Base-by-base conservation (phyloP, 495 filamentous ascomycete species). In the Hypoxylon lenormandii region DNA sequence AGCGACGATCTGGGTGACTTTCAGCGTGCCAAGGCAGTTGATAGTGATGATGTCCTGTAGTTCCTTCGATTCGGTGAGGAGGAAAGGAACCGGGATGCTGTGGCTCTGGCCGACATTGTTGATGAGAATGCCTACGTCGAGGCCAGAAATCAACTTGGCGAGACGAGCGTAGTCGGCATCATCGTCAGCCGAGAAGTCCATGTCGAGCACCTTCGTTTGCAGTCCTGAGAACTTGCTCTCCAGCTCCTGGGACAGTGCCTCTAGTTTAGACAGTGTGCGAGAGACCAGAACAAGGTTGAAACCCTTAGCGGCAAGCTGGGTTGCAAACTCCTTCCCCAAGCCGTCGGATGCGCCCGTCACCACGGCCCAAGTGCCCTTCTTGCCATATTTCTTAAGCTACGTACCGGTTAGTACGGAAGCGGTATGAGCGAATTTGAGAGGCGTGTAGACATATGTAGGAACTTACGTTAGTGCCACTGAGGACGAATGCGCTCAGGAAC, bases 61-160 rank as follows among this genome's bases (percentile, higher is more conserved):
- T 81, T 98, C 96, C 45, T 88, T 80, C 63, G 87, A 81, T 11
- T 88, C 77, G 5, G 94, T 97, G 71, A 91, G 81, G 23, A 90
- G 81, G 82, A 98, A 99, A 0, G 93, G 88, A 7, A 94, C 92
- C 13, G 96, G 96, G 54, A 97, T 96, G 74, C 85, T 88, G 82
- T 98, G 96, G 77, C 89, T 92, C 78, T 91, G 90, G 67, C 96
- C 96, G 50, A 99, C 96, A 75, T 99, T 99, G 85, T 99, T 99
- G 81, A 99, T 83, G 59, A 99, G 81, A 66, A 99, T 88, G 43
- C 90, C 89, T 13, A 99, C 83, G 60, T 97, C 93, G 47, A 97
- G 84, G 6, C 85, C 87, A 19, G 86, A 77, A 54, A 96, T 79
- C 23, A 92, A 74, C 47, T 85, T 74, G 60, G 86, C 84, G 18